These are phyloP conservation scores for Cardamine chenopodiifolia DNA, from an alignment of 345 rosid species.

Conservation along the genomic window DNA sequence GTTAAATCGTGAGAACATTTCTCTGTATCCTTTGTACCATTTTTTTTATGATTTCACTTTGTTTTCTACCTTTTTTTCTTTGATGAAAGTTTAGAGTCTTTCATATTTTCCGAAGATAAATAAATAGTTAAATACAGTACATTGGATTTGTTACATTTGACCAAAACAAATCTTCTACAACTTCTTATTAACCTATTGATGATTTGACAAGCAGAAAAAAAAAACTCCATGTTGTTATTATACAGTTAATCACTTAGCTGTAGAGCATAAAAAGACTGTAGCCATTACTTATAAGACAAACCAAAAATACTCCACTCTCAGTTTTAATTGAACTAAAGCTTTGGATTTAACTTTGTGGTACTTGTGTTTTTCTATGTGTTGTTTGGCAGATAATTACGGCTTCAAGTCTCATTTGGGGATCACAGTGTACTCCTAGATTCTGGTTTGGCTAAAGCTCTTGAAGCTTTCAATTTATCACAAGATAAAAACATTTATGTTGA, in stretches of 20 bases:
- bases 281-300: not conserved
- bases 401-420: not conserved
- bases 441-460: not conserved
- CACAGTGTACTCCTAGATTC: not conserved
- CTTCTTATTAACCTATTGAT: conserved; percentile 4
- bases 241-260: conserved; percentile 18
- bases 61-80: not conserved
- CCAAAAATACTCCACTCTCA: not conserved
- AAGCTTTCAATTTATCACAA: not conserved
- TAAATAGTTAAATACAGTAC: conserved; percentile 6
- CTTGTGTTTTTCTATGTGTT: not conserved
- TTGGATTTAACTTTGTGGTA: not conserved
- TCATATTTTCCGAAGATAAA: not conserved
- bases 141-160: conserved; percentile 26
- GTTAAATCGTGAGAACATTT: conserved; percentile 3
- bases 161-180: conserved; percentile 29
- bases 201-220: conserved; percentile 16
- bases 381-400: not conserved
- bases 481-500: not conserved
- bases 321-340: not conserved
- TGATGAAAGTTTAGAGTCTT: not conserved
- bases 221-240: conserved; percentile 2
- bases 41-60: conserved; percentile 14
- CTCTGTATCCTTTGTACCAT: conserved; percentile 23
- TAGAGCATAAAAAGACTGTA: not conserved